Conservation (phyloP, 306 rosid genomes). For the Canavalia gladiata region DNA sequence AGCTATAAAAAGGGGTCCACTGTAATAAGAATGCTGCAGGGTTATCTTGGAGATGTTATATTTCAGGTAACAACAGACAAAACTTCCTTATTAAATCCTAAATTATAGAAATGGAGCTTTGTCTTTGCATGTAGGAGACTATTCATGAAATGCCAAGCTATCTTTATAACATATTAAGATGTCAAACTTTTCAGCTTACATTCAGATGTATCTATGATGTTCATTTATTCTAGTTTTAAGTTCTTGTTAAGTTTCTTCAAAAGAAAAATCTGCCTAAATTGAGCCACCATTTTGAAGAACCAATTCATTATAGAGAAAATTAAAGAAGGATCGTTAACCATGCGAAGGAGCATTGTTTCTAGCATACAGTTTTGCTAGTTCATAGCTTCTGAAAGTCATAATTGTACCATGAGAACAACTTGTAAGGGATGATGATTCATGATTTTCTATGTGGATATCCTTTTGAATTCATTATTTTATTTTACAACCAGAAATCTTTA, state of each 20-base stretch:
- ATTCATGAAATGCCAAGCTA: not conserved
- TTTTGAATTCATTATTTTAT: conserved; percentile 10
- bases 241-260: too few relatives aligned
- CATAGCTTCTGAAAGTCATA: conserved; percentile 7
- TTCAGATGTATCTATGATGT: too few relatives aligned
- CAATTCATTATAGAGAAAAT: too few relatives aligned
- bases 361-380: conserved; percentile 21
- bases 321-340: too few relatives aligned
- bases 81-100: not conserved
- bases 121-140: conserved; percentile 18
- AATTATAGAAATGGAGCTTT: conserved; percentile 15
- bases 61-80: conserved; percentile 66
- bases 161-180: too few relatives aligned
- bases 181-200: too few relatives aligned
- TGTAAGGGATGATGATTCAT: not conserved
- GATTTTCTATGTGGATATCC: not conserved
- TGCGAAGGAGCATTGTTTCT: not conserved
- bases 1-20: conserved; percentile 72
- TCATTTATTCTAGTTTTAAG: too few relatives aligned
- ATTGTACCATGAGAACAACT: too few relatives aligned
- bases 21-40: conserved; percentile 69
- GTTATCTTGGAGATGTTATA: conserved; percentile 62
- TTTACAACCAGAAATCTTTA: conserved; percentile 64
- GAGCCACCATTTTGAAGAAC: too few relatives aligned
- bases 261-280: too few relatives aligned